Evolutionary conservation across 164 flowering plant genomes (phyloP).

Genomic region (Vitis riparia): DNA sequence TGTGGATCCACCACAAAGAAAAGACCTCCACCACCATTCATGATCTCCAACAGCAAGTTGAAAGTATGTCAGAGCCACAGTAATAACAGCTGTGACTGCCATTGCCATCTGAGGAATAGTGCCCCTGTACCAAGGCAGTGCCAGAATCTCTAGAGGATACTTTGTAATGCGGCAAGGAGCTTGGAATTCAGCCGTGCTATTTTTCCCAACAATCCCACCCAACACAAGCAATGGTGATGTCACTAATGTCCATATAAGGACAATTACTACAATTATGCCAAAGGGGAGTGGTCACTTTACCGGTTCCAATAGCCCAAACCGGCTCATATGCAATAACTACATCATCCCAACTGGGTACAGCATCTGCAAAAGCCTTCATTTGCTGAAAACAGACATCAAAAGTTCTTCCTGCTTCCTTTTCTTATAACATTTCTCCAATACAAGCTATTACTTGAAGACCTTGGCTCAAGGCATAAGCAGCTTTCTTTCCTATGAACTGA

Average conservation of each 20-base stretch:
- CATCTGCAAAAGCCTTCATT: too few relatives aligned
- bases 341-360: too few relatives aligned
- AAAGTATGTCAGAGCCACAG: slow-evolving; percentile 40
- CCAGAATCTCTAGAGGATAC: slow-evolving; percentile 38
- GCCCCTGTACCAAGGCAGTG: slow-evolving; percentile 36
- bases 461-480: too few relatives aligned
- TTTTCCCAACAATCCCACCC: slow-evolving; percentile 44
- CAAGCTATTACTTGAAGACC: too few relatives aligned
- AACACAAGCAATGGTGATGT: slow-evolving; percentile 39
- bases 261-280: slow-evolving; percentile 38
- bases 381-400: too few relatives aligned
- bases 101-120: slow-evolving; percentile 46
- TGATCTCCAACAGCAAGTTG: slow-evolving; percentile 48
- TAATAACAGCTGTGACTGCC: slow-evolving; percentile 44
- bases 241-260: slow-evolving; percentile 35
- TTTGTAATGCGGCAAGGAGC: slow-evolving; percentile 40
- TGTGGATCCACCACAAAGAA: slow-evolving; percentile 44
- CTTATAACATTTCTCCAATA: too few relatives aligned
- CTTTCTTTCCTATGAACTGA: too few relatives aligned
- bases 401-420: too few relatives aligned
- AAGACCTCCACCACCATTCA: slow-evolving; percentile 48
- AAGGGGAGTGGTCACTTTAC: slow-evolving; percentile 34
- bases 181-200: slow-evolving; percentile 37
- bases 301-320: too few relatives aligned
- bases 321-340: too few relatives aligned